Evolutionary conservation across 148 eudicot species (phyloP).

Genomic region (Rhododendron ferrugineum): DNA sequence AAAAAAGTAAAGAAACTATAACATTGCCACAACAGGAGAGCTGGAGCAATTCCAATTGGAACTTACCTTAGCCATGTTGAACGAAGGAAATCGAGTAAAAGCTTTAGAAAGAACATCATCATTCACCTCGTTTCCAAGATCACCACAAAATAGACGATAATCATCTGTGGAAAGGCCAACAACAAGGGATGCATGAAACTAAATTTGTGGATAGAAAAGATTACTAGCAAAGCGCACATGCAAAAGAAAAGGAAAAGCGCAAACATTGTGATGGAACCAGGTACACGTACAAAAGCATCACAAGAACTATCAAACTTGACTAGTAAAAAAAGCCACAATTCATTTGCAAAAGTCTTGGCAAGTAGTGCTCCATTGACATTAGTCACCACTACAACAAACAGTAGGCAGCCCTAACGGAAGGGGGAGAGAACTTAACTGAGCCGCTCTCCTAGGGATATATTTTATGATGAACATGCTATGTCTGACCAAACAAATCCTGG

Average conservation of each 20-base stretch:
- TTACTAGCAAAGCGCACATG: background rate
- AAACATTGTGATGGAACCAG: background rate
- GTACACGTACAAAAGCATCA: background rate
- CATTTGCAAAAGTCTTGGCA: background rate
- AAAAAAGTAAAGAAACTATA: constrained; percentile 8
- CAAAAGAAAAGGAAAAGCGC: background rate
- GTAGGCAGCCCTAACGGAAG: background rate
- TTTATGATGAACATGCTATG: background rate
- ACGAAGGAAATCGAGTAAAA: constrained; percentile 77
- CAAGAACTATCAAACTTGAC: background rate
- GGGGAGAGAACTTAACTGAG: background rate
- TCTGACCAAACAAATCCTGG: background rate
- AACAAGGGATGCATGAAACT: background rate
- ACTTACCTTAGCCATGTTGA: constrained; percentile 82
- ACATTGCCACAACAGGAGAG: background rate
- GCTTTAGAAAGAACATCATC: constrained; percentile 91
- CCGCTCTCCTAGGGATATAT: background rate
- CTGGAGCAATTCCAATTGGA: background rate
- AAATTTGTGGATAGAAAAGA: background rate
- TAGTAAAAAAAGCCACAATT: background rate
- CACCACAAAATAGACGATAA: constrained; percentile 79
- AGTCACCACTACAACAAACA: background rate
- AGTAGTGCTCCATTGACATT: background rate
- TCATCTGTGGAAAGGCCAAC: constrained; percentile 52
- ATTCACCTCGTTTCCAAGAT: constrained; percentile 94